Evolutionary conservation across 192 early-diverging fungal genomes (phyloP), one percentile per base, ranked within the genome.

Genomic region (Haplosporangium gracile): DNA sequence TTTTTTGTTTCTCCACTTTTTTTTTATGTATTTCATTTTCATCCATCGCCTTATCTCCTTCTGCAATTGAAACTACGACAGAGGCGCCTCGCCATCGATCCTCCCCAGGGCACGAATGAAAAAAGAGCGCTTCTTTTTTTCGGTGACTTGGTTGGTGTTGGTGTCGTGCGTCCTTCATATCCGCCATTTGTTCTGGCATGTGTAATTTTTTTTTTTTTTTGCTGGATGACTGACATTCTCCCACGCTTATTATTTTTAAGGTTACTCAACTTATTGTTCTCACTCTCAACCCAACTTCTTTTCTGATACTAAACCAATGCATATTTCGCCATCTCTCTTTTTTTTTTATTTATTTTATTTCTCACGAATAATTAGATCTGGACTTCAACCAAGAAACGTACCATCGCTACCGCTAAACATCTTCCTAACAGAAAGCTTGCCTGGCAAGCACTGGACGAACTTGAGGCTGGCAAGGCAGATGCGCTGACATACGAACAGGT

Each of bases 401-500:
- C 99, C 3, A 95, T 96, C 82, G 96, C 99, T 72, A 99, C 98
- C 0, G 96, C 93, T 8, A 90, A 89, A 16, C 83, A 93, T 51
- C 83, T 99, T 32, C 88, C 92, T 9, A 96, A 96, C 89, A 95
- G 96, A 71, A 97, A 98, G 77, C 88, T 98, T 74, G 94, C 95
- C 75, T 99, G 98, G 97, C 99, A 99, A 88, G 96, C 96, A 69
- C 89, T 99, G 77, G 99, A 99, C 88, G 99, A 99, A 88, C 89
- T 99, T 53, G 97, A 99, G 80, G 95, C 97, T 11, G 98, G 99
- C 13, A 94, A 97, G 24, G 99, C 98, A 88, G 99, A 99, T 91
- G 97, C 96, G 20, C 90, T 99, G 82, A 99, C 99, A 26, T 99
- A 99, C 88, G 98, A 99, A 78, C 97, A 99, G 78, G 98, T 99